These are phyloP conservation scores for Onygenales sp. DNA, from an alignment of 2,329 filamentous ascomycete genomes.

Conservation along the genomic window DNA sequence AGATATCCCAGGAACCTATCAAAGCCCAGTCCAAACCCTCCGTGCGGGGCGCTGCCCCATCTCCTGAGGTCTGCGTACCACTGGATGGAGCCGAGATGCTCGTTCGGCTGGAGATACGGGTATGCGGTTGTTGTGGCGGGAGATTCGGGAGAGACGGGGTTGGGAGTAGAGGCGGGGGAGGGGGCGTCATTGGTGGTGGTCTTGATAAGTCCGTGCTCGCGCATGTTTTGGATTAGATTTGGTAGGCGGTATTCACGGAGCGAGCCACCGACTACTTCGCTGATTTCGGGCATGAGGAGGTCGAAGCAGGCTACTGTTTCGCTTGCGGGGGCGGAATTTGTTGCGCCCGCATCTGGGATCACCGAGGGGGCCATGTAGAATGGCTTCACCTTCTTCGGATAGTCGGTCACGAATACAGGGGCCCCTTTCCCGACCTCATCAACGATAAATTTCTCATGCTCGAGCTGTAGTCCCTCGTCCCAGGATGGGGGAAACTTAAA, in stretches of 20 bases:
- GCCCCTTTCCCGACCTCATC: slow-evolving; percentile 50
- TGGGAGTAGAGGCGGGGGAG: slow-evolving; percentile 5
- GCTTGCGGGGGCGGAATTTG: slow-evolving; percentile 8
- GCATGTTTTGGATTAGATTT: slow-evolving; percentile 62
- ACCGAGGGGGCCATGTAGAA: slow-evolving; percentile 71
- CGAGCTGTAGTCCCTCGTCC: slow-evolving; percentile 68
- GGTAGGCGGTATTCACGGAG: slow-evolving; percentile 74
- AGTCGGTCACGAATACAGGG: slow-evolving; percentile 88
- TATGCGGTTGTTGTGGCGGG: slow-evolving; percentile 17
- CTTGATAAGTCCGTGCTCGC: slow-evolving; percentile 51
- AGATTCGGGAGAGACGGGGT: slow-evolving; percentile 6
- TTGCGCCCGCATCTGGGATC: neutral
- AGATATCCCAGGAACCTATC: slow-evolving; percentile 80
- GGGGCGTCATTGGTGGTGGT: slow-evolving; percentile 9
- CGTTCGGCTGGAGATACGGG: slow-evolving; percentile 26
- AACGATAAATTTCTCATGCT: slow-evolving; percentile 87
- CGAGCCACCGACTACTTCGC: slow-evolving; percentile 80
- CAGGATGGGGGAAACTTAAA: slow-evolving; percentile 65
- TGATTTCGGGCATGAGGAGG: slow-evolving; percentile 73
- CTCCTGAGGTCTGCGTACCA: slow-evolving; percentile 86
- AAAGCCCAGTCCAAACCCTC: slow-evolving; percentile 83
- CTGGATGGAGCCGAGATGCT: slow-evolving; percentile 47
- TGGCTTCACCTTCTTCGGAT: slow-evolving; percentile 79
- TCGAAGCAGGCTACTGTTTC: slow-evolving; percentile 82
- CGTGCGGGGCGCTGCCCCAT: slow-evolving; percentile 86